Conservation (phyloP, 2,329 filamentous ascomycete species). For the Colletotrichum paranaense region DNA sequence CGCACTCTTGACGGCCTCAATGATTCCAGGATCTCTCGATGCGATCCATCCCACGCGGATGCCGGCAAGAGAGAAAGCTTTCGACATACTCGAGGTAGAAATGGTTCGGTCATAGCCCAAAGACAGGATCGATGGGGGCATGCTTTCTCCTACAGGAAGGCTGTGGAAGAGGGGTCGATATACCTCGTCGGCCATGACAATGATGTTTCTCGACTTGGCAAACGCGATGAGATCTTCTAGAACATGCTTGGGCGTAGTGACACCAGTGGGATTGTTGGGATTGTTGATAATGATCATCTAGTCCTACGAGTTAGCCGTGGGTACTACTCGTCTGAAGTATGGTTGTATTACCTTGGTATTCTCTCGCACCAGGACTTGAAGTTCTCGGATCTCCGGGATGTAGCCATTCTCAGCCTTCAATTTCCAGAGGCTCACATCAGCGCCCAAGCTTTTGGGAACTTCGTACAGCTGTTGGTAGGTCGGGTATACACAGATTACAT, state of each 20-base stretch:
- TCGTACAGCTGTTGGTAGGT: constrained; percentile 85
- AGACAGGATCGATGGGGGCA: constrained; percentile 75
- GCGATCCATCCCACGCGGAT: constrained; percentile 87
- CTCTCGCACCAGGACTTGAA: constrained; percentile 70
- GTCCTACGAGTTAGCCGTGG: neutral
- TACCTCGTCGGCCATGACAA: constrained; percentile 82
- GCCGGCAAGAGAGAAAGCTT: constrained; percentile 85
- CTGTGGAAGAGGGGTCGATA: constrained; percentile 86
- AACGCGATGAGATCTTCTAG: constrained; percentile 72
- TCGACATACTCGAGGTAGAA: constrained; percentile 85
- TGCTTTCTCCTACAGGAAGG: constrained; percentile 55
- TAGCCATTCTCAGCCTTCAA: constrained; percentile 72
- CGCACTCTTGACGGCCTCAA: constrained; percentile 71
- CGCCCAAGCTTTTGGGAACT: constrained; percentile 76
- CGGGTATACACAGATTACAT: constrained; percentile 85
- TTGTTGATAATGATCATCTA: constrained; percentile 72
- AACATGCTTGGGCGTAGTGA: constrained; percentile 70
- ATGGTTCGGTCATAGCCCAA: constrained; percentile 80
- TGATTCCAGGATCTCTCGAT: constrained; percentile 68
- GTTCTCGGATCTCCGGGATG: constrained; percentile 71
- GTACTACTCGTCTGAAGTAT: neutral
- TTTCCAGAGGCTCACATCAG: constrained; percentile 80
- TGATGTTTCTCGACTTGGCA: constrained; percentile 71
- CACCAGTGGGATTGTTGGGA: constrained; percentile 86
- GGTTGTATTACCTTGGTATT: constrained; percentile 73